Conservation (phyloP, 2,329 filamentous ascomycete genomes). For the Aspergillus terreus region DNA sequence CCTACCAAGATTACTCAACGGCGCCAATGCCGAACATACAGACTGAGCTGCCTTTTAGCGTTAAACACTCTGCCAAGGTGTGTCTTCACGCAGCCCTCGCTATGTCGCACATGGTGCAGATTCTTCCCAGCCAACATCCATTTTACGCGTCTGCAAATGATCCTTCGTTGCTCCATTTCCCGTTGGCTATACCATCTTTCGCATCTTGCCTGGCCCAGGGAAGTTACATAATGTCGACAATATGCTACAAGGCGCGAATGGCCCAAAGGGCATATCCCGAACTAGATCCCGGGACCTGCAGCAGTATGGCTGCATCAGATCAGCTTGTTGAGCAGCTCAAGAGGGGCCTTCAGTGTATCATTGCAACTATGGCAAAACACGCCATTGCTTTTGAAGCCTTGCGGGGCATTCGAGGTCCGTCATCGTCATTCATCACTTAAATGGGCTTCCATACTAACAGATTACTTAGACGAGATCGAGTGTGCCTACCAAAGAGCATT, state of each 20-base stretch:
- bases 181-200: conserved; percentile 46
- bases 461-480: conserved; percentile 37
- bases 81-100: conserved; percentile 39
- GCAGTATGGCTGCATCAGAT: conserved; percentile 22
- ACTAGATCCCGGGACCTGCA: conserved; percentile 16
- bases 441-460: conserved; percentile 3
- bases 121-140: conserved; percentile 31
- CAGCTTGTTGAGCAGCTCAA: conserved; percentile 34
- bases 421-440: background rate
- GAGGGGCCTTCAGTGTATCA: conserved; percentile 35
- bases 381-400: conserved; percentile 41
- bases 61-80: conserved; percentile 38
- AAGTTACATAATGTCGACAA: conserved; percentile 46
- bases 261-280: conserved; percentile 27
- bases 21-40: conserved; percentile 25
- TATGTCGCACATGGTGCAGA: conserved; percentile 41
- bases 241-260: conserved; percentile 40
- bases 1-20: conserved; percentile 24
- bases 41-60: conserved; percentile 38
- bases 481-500: conserved; percentile 21
- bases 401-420: conserved; percentile 42
- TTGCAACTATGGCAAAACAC: conserved; percentile 37
- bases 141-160: conserved; percentile 8
- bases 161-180: conserved; percentile 14
- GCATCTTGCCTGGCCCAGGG: conserved; percentile 47